Evolutionary conservation across 2,329 filamentous ascomycete genomes (phyloP).

Genomic region (Neospermospora avenae): DNA sequence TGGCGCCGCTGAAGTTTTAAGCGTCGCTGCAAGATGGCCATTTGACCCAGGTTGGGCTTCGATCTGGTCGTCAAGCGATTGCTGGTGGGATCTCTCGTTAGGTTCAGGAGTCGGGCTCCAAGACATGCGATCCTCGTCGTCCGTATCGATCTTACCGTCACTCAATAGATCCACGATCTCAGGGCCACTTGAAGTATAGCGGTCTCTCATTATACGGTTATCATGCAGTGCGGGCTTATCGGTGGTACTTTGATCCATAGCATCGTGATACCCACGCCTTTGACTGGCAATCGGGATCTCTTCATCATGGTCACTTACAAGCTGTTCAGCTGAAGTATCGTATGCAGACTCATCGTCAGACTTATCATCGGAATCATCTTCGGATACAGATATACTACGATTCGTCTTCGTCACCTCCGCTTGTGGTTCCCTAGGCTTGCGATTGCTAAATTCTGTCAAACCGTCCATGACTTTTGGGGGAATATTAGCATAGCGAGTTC

Average conservation of each 20-base stretch:
- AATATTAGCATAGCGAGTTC: conserved; percentile 27
- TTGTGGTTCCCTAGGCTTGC: background rate
- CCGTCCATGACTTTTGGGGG: conserved; percentile 33
- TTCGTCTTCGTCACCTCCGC: background rate
- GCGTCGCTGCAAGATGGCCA: no score
- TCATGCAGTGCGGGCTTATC: background rate
- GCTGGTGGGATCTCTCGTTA: background rate
- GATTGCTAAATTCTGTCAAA: conserved; percentile 16
- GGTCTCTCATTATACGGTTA: background rate
- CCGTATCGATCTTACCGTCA: background rate
- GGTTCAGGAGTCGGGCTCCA: conserved; percentile 1
- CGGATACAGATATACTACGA: background rate
- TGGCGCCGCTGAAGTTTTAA: background rate
- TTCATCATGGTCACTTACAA: background rate
- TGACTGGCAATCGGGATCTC: background rate
- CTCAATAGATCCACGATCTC: background rate
- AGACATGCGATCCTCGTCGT: conserved; percentile 2
- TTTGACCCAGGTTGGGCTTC: background rate
- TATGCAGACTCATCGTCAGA: background rate
- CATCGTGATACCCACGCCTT: background rate
- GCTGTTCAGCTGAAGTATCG: background rate
- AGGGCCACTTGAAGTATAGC: background rate
- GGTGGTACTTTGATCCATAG: background rate
- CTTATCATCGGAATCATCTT: background rate
- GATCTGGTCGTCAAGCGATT: background rate